phyloP scores from a whole-genome alignment of 495 filamentous ascomycete genomes.

The Zalerion maritima region DNA sequence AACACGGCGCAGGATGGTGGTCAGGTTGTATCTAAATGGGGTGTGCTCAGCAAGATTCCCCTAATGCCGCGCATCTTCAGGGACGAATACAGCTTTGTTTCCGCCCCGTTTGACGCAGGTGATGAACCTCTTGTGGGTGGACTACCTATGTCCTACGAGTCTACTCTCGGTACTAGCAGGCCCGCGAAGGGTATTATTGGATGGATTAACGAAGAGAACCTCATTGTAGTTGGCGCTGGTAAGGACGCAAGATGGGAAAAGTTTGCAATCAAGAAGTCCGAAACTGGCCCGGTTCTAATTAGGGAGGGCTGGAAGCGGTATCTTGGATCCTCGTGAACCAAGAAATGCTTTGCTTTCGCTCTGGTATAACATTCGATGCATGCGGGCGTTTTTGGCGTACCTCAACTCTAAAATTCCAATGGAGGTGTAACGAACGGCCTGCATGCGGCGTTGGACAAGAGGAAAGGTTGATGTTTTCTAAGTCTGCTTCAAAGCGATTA shows the following conservation, averaged over 20 bases:
- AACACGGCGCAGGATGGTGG: background rate
- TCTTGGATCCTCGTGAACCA: constrained; percentile 27
- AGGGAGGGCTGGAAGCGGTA: constrained; percentile 77
- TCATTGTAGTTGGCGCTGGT: constrained; percentile 70
- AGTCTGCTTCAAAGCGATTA: no score
- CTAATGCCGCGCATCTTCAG: constrained; percentile 68
- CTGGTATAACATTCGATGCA: no score
- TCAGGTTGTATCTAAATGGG: constrained; percentile 56
- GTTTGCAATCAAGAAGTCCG: constrained; percentile 49
- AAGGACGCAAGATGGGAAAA: constrained; percentile 73
- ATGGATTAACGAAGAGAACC: constrained; percentile 53
- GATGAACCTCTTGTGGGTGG: constrained; percentile 41
- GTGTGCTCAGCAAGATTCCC: constrained; percentile 61
- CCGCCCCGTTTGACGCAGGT: constrained; percentile 61
- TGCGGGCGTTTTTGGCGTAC: no score
- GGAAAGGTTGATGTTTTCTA: no score
- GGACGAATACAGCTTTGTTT: constrained; percentile 69
- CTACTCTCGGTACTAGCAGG: constrained; percentile 31
- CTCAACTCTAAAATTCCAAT: no score
- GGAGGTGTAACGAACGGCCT: no score
- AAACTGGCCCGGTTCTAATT: constrained; percentile 45
- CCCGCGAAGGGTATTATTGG: constrained; percentile 64
- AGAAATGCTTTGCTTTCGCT: no score
- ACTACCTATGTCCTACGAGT: constrained; percentile 17
- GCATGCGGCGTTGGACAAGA: no score